A percentile compares a stretch with the other conserved stretches of the same genome.
phyloP scores from a whole-genome alignment of 208 protist species.

The Acanthamoeba triangularis region DNA sequence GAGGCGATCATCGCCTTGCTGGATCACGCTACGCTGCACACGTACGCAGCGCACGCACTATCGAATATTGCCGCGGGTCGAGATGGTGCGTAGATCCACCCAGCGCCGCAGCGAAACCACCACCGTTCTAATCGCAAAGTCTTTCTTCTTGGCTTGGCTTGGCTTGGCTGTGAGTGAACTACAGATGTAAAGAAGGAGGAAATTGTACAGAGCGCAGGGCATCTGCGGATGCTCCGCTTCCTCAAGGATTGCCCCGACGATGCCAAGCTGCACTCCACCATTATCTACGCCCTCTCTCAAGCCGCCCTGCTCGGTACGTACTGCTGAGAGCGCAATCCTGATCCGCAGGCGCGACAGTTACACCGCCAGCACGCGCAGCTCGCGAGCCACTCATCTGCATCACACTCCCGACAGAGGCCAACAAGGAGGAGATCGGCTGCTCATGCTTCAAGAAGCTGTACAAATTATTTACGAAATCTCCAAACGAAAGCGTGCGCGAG shows the following conservation, averaged over 20 bases:
- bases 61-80: constrained; percentile 58
- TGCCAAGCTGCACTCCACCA: constrained; percentile 40
- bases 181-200: constrained; percentile 26
- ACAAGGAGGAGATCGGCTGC: constrained; percentile 43
- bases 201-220: constrained; percentile 1
- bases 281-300: constrained; percentile 47
- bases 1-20: constrained; percentile 9
- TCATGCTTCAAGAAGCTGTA: constrained; percentile 61
- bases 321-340: no score
- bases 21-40: constrained; percentile 27
- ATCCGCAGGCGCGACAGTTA: background rate
- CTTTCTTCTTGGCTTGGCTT: no score
- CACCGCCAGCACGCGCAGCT: background rate
- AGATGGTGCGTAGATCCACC: background rate
- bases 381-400: background rate
- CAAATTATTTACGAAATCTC: background rate
- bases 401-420: background rate
- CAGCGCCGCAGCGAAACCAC: background rate
- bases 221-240: constrained; percentile 44
- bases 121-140: background rate
- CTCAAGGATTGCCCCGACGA: constrained; percentile 40
- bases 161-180: background rate
- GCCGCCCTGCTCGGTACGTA: constrained; percentile 5
- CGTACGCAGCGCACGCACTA: constrained; percentile 27
- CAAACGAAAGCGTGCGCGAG: constrained; percentile 50